Evolutionary conservation across 495 filamentous ascomycete species (phyloP), one percentile per base, ranked within the genome.

Genomic region (Trichoderma asperelloides): DNA sequence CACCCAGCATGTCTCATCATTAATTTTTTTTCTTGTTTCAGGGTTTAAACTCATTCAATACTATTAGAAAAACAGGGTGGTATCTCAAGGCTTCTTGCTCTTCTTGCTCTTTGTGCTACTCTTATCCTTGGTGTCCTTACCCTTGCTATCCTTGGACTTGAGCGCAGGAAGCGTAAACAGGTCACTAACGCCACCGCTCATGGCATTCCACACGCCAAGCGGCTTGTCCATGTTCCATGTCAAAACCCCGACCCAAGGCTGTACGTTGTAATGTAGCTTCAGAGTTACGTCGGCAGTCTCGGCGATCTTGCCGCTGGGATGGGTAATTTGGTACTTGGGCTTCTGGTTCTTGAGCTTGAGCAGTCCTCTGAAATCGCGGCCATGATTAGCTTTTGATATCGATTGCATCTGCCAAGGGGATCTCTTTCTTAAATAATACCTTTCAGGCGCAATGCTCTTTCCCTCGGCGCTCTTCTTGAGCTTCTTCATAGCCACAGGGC

Each of bases 251-350:
- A 98, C 92, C 92, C 93, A 97, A 41, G 95, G 95, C 85, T 98
- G 95, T 68, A 97, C 90, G 82, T 97, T 97, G 88, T 93, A 98
- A 67, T 91, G 87, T 49, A 97, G 82, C 65, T 84, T 82, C 63
- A 98, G 79, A 39, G 86, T 89, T 66, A 93, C 91, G 78, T 96
- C 89, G 47, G 80, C 77, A 25, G 78, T 78, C 71, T 86, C 82
- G 49, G 90, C 89, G 69, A 97, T 78, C 72, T 84, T 84, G 64
- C 91, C 90, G 11, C 86, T 84, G 25, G 93, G 88, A 76, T 96
- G 91, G 13, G 91, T 93, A 74, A 97, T 92, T 72, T 93, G 89
- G 83, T 98, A 98, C 78, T 98, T 98, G 8, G 90, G 88, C 73
- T 86, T 88, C 74, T 92, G 89, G 74, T 91, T 91, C 71, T 86